Conservation (phyloP, 139 green algal species). For the Chlamydomonas sphaeroides region DNA sequence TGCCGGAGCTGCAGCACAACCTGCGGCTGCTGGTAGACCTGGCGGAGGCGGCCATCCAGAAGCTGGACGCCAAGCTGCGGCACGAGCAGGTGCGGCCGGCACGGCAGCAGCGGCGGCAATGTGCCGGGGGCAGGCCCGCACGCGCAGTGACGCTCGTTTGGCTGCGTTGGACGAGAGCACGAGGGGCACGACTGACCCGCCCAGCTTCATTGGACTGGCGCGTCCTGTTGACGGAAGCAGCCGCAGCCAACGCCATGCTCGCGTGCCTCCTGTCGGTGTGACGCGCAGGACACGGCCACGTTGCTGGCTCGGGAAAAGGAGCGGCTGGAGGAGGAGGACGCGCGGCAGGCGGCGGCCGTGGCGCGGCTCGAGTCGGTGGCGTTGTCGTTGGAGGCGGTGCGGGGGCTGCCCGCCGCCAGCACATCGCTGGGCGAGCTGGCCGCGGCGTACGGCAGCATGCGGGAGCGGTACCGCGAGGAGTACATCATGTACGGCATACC, state of each 20-base stretch:
- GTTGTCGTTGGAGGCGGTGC: constrained; percentile 1
- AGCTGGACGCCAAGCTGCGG: constrained; percentile 79
- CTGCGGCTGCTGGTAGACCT: constrained; percentile 93
- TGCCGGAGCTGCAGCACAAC: constrained; percentile 99
- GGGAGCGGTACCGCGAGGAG: constrained; percentile 72
- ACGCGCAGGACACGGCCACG: constrained; percentile 76
- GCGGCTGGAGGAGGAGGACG: constrained; percentile 68
- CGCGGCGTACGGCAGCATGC: constrained; percentile 60
- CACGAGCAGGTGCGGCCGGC: constrained; percentile 75
- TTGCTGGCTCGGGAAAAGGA: constrained; percentile 76
- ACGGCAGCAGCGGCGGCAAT: too few species aligned
- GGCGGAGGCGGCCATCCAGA: constrained; percentile 88
- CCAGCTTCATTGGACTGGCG: too few species aligned
- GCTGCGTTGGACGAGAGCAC: too few species aligned
- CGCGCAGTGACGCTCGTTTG: too few species aligned
- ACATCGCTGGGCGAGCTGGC: constrained; percentile 53
- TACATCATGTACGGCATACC: constrained; percentile 88
- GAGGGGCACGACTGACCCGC: too few species aligned
- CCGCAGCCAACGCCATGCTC: too few species aligned
- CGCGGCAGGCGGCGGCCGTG: constrained; percentile 15
- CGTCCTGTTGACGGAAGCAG: too few species aligned
- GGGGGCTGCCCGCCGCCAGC: constrained; percentile 16
- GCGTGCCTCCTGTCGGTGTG: too few species aligned
- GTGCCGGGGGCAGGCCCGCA: too few species aligned
- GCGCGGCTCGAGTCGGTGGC: constrained; percentile 23